A percentile compares a stretch with the other conserved stretches of the same genome.
Evolutionary conservation across 2,329 filamentous ascomycete genomes (phyloP).

Genomic region (Stromatinia cepivora): DNA sequence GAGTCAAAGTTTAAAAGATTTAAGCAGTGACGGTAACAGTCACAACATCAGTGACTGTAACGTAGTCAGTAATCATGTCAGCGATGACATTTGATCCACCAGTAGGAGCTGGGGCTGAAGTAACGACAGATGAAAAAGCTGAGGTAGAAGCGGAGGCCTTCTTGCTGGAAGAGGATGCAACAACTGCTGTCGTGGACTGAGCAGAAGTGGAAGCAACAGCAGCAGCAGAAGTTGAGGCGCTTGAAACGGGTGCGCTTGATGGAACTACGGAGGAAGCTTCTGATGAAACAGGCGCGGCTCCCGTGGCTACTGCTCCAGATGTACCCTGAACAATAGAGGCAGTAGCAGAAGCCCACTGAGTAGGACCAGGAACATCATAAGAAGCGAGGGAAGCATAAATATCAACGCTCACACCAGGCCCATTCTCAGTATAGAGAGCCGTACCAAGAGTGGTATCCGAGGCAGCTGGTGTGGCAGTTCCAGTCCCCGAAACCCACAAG

Average conservation of each 20-base stretch:
- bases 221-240: not conserved
- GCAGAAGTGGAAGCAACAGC: not conserved
- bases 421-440: conserved; percentile 46
- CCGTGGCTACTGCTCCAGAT: conserved; percentile 1
- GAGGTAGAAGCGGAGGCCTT: not conserved
- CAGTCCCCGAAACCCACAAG: conserved; percentile 48
- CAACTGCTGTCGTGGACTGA: not conserved
- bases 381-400: conserved; percentile 42
- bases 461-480: conserved; percentile 41
- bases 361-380: conserved; percentile 43
- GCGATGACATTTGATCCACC: not conserved
- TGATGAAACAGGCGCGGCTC: not conserved
- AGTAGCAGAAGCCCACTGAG: conserved; percentile 23
- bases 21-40: conserved; percentile 17
- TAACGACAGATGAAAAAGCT: not conserved
- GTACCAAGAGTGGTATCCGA: conserved; percentile 44
- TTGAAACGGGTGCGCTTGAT: not conserved
- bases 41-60: conserved; percentile 9
- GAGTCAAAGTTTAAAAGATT: not conserved
- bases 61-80: conserved; percentile 4
- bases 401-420: conserved; percentile 46
- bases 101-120: not conserved
- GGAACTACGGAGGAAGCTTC: not conserved
- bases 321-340: not conserved
- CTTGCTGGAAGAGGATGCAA: not conserved